Evolutionary conservation across 2,329 filamentous ascomycete genomes (phyloP).

Genomic region (Penicillium sp.): DNA sequence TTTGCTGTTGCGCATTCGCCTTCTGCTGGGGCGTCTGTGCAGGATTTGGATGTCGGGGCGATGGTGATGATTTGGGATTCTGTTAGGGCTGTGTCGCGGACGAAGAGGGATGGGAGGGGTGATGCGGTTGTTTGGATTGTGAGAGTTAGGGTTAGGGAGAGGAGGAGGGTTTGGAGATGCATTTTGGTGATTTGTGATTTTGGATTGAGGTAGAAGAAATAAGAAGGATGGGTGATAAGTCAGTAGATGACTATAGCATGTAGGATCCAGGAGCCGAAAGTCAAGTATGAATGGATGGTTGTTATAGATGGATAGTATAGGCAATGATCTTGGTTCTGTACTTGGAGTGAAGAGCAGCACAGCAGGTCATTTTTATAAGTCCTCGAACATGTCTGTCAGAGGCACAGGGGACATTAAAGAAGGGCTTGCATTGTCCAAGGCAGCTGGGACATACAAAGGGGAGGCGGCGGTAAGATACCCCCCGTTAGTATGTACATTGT

Average conservation of each 20-base stretch:
- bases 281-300: not conserved
- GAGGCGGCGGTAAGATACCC: not conserved
- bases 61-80: conserved; percentile 44
- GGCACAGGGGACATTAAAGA: not conserved
- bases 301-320: not conserved
- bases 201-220: not conserved
- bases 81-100: conserved; percentile 23
- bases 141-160: conserved; percentile 19
- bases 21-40: conserved; percentile 48
- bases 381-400: not conserved
- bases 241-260: not conserved
- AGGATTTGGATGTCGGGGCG: conserved; percentile 58
- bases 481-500: not conserved
- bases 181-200: not conserved
- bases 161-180: conserved; percentile 1
- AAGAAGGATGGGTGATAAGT: not conserved
- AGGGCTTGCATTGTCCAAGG: conserved; percentile 3
- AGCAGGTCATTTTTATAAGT: conserved; percentile 4
- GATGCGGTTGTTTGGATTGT: conserved; percentile 12
- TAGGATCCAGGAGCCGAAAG: not conserved
- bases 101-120: conserved; percentile 5
- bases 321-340: not conserved
- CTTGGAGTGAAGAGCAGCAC: not conserved
- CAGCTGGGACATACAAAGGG: conserved; percentile 1
- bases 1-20: conserved; percentile 66